phyloP scores from a whole-genome alignment of 179 eudicot species.

The Carnegiea gigantea region DNA sequence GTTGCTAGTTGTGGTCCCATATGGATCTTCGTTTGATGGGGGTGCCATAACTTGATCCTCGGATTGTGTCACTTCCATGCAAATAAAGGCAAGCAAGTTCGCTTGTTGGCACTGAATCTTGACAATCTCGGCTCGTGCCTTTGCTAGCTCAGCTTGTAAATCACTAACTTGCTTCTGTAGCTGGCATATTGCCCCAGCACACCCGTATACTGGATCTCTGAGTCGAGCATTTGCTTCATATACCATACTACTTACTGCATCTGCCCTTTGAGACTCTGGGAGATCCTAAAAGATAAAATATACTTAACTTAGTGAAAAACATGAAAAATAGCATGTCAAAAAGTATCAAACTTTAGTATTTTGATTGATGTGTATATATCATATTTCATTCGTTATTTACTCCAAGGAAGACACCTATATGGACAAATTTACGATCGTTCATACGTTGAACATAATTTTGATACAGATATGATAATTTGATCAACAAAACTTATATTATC shows the following conservation, averaged over 20 bases:
- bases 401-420: too few relatives aligned
- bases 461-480: too few relatives aligned
- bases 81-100: slow-evolving; percentile 39
- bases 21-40: slow-evolving; percentile 16
- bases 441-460: too few relatives aligned
- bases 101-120: slow-evolving; percentile 56
- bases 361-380: too few relatives aligned
- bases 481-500: too few relatives aligned
- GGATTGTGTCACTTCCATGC: slow-evolving; percentile 40
- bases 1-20: slow-evolving; percentile 12
- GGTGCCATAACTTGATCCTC: slow-evolving; percentile 19
- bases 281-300: slow-evolving; percentile 41
- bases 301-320: not conserved
- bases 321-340: too few relatives aligned
- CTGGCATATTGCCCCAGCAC: slow-evolving; percentile 60
- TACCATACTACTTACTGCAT: slow-evolving; percentile 83
- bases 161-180: slow-evolving; percentile 59
- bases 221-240: slow-evolving; percentile 69
- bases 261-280: slow-evolving; percentile 61
- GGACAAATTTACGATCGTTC: too few relatives aligned
- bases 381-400: too few relatives aligned
- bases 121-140: slow-evolving; percentile 50
- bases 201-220: slow-evolving; percentile 72
- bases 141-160: slow-evolving; percentile 62
- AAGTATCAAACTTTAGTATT: too few relatives aligned